Evolutionary conservation across 805 yeast genomes (phyloP).

Genomic region (Wickerhamiella brachini): DNA sequence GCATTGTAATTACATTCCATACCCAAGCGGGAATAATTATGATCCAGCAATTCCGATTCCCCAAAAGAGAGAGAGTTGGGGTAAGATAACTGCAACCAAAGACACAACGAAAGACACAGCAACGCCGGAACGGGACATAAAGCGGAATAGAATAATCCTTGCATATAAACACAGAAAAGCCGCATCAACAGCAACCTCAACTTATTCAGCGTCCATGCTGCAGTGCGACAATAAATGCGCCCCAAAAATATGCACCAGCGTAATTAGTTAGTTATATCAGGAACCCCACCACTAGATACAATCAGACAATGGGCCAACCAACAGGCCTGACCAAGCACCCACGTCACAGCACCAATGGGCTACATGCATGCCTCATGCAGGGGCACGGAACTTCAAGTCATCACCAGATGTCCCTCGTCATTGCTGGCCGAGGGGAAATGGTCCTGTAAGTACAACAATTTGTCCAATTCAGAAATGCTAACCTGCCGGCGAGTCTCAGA

Average conservation of each 20-base stretch:
- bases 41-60: too few relatives aligned
- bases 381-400: background rate
- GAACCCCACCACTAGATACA: too few relatives aligned
- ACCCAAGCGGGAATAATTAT: background rate
- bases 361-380: background rate
- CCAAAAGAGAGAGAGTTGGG: too few relatives aligned
- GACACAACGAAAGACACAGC: background rate
- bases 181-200: background rate
- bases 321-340: background rate
- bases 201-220: background rate
- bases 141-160: too few relatives aligned
- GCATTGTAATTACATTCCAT: background rate
- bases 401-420: constrained; percentile 1
- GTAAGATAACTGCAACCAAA: too few relatives aligned
- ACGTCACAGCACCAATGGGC: background rate
- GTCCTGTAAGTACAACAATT: constrained; percentile 4
- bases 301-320: background rate
- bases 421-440: constrained; percentile 1
- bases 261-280: too few relatives aligned
- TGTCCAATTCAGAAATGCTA: background rate
- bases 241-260: too few relatives aligned
- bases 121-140: too few relatives aligned
- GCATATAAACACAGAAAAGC: background rate
- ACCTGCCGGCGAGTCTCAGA: constrained; percentile 6
- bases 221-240: background rate